A percentile compares a stretch with the other conserved stretches of the same genome.
These are phyloP conservation scores for Dimargaris verticillata DNA, from an alignment of 192 early-diverging fungal genomes.

Conservation along the genomic window DNA sequence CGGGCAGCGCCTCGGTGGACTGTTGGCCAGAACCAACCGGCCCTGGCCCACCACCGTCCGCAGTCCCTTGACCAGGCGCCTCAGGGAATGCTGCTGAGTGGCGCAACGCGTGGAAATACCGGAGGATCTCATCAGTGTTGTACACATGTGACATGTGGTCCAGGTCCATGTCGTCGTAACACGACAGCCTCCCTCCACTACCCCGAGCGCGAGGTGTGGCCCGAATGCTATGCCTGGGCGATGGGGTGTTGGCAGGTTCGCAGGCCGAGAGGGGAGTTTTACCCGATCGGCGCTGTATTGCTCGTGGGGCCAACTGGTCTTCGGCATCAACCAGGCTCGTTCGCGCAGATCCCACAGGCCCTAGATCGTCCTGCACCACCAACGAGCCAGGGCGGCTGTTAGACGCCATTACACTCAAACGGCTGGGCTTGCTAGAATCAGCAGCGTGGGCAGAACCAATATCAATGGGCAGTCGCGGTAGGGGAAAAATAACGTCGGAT, in stretches of 20 bases:
- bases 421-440: background rate
- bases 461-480: background rate
- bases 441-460: background rate
- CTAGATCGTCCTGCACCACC: background rate
- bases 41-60: background rate
- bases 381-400: background rate
- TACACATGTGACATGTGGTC: slow-evolving; percentile 6
- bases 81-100: background rate
- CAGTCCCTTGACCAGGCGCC: background rate
- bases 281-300: background rate
- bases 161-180: slow-evolving; percentile 9
- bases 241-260: background rate
- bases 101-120: slow-evolving; percentile 1
- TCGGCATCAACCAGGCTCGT: background rate
- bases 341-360: background rate
- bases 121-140: slow-evolving; percentile 7
- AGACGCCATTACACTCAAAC: background rate
- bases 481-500: slow-evolving; percentile 9
- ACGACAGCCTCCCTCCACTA: background rate
- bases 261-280: background rate
- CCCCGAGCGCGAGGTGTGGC: background rate
- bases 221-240: background rate
- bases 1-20: background rate
- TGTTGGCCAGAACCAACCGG: background rate
- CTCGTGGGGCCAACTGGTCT: background rate